Conservation (phyloP, 1,284 basidiomycete species). For the Erythrobasidium hasegawianum region DNA sequence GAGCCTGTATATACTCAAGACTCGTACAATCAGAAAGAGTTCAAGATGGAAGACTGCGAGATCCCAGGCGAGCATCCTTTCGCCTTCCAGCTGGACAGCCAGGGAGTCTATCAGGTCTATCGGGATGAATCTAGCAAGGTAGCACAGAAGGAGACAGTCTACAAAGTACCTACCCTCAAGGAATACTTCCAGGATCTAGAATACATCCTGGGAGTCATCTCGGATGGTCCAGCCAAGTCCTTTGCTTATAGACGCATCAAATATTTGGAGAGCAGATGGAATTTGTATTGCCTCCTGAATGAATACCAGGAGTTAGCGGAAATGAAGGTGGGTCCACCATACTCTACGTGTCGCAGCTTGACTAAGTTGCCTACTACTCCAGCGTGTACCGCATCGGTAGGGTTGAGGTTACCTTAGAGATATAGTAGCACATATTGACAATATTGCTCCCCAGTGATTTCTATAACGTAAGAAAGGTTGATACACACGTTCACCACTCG, state of each 20-base stretch:
- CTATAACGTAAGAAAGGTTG: conserved; percentile 86
- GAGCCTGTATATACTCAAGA: conserved; percentile 1
- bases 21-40: conserved; percentile 50
- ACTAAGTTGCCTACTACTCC: not conserved
- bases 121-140: conserved; percentile 42
- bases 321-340: conserved; percentile 70
- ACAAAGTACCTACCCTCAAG: conserved; percentile 75
- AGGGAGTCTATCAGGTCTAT: conserved; percentile 83
- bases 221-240: conserved; percentile 76
- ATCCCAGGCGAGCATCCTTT: conserved; percentile 61
- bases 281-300: conserved; percentile 86
- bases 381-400: conserved; percentile 70
- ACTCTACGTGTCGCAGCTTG: not conserved
- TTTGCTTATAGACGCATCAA: conserved; percentile 91
- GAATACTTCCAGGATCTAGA: conserved; percentile 98
- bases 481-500: conserved; percentile 94
- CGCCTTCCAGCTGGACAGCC: conserved; percentile 71
- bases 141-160: conserved; percentile 53
- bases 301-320: conserved; percentile 92
- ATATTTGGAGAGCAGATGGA: conserved; percentile 93
- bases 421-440: not conserved
- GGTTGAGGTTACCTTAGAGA: conserved; percentile 36
- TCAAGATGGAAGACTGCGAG: conserved; percentile 63
- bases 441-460: conserved; percentile 66
- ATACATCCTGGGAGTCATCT: conserved; percentile 55